Base-by-base conservation (phyloP, 2,329 filamentous ascomycete species). In the Trichoderma aggressivum region DNA sequence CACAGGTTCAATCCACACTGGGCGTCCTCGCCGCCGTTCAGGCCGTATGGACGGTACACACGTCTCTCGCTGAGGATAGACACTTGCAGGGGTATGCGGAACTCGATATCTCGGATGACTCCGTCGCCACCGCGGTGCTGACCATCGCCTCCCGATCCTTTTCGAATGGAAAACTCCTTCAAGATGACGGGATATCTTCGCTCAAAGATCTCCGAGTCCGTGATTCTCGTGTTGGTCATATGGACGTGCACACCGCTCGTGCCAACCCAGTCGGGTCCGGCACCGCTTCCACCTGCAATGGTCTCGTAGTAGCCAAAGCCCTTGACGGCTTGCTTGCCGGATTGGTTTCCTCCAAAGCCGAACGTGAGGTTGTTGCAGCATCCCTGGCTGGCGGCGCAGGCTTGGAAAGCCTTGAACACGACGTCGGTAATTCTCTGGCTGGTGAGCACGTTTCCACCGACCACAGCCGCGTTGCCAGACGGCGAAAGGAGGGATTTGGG, bases 311-410 rank as follows among this genome's bases (percentile, higher is more conserved):
- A 84, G 16, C 82, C 82, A 70, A 84, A 84, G 21, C 83, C 82
- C 60, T 80, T 81, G 26, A 84, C 74, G 4, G 79, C 78, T 36
- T 80, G 74, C 55, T 80, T 73, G 6, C 82, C 81, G 1, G 77
- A 78, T 43, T 82, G 75, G 67, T 83, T 84, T 8, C 82, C 82
- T 10, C 82, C 91, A 76, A 94, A 93, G 64, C 92, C 92, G 76
- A 96, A 95, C 0, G 93, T 95, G 10, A 96, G 85, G 77, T 95
- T 96, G 80, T 95, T 95, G 78, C 90, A 93, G 80, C 92, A 91
- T 14, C 93, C 93, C 76, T 95, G 93, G 10, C 87, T 90, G 14
- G 93, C 93, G 3, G 92, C 92, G 73, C 91, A 94, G 1, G 92
- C 93, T 71, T 89, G 86, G 84, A 95, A 95, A 1, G 92, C 92